These are phyloP conservation scores for Penicillium robsamsonii DNA, from an alignment of 495 filamentous ascomycete genomes.

Conservation along the genomic window DNA sequence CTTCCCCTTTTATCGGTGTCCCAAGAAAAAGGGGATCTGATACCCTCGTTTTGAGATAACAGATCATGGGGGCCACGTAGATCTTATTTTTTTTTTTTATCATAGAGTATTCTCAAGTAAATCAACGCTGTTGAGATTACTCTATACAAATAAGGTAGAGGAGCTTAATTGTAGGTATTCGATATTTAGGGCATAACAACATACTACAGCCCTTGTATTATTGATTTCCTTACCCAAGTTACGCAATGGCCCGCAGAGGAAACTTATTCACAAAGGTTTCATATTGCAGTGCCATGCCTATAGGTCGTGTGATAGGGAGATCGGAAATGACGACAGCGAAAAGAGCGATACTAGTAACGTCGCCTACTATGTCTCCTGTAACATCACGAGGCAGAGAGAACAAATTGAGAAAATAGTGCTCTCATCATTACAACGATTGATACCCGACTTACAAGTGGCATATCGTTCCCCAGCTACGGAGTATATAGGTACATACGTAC, in stretches of 20 bases:
- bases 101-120: neutral
- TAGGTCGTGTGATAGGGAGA: conserved; percentile 10
- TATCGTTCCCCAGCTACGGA: neutral
- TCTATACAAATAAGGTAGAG: neutral
- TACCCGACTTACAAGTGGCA: neutral
- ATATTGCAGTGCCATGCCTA: neutral
- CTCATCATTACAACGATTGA: too few relatives aligned
- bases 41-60: neutral
- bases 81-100: neutral
- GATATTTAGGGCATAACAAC: neutral
- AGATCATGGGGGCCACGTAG: neutral
- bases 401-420: neutral
- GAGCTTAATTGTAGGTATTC: neutral
- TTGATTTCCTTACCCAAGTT: neutral
- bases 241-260: neutral
- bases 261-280: neutral
- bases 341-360: neutral
- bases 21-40: neutral
- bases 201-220: neutral
- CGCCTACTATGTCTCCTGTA: neutral
- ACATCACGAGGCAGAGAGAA: neutral
- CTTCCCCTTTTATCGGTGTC: neutral
- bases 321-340: conserved; percentile 8
- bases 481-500: neutral
- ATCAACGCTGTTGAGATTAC: neutral